These are phyloP conservation scores for Phytopythium kandeliae DNA, from an alignment of 352 stramenopile species.

Conservation along the genomic window DNA sequence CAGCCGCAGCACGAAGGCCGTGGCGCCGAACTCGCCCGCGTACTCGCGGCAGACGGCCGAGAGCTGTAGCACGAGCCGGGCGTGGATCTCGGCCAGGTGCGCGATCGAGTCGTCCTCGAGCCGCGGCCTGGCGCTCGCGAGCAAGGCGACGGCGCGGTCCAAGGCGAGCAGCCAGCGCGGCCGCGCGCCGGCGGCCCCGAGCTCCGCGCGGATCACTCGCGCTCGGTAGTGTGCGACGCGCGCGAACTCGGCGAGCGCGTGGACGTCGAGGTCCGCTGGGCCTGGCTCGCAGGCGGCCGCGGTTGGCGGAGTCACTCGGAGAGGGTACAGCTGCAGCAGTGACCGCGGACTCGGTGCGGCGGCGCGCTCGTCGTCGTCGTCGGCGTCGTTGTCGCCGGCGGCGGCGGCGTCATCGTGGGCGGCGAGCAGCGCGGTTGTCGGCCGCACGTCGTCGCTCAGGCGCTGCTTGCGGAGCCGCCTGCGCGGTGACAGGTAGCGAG, in stretches of 20 bases:
- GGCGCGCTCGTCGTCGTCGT: background rate
- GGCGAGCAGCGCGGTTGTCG: background rate
- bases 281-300: constrained; percentile 18
- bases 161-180: constrained; percentile 41
- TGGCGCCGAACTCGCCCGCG: constrained; percentile 25
- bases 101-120: constrained; percentile 14
- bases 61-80: constrained; percentile 41
- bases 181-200: too few relatives aligned
- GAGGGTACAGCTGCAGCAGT: constrained; percentile 43
- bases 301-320: constrained; percentile 16
- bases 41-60: constrained; percentile 31
- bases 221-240: constrained; percentile 58
- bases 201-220: constrained; percentile 26
- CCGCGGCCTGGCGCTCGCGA: constrained; percentile 18
- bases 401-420: background rate
- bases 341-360: constrained; percentile 5
- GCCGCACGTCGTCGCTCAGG: constrained; percentile 10
- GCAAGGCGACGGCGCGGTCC: constrained; percentile 20
- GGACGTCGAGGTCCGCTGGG: constrained; percentile 39
- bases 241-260: constrained; percentile 41
- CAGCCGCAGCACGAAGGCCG: constrained; percentile 34
- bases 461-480: constrained; percentile 15
- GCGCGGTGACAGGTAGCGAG: background rate
- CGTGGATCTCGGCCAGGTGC: constrained; percentile 48
- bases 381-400: too few relatives aligned